Evolutionary conservation across 192 early-diverging fungal genomes (phyloP).

Genomic region (Rhizoclosmatium globosum): DNA sequence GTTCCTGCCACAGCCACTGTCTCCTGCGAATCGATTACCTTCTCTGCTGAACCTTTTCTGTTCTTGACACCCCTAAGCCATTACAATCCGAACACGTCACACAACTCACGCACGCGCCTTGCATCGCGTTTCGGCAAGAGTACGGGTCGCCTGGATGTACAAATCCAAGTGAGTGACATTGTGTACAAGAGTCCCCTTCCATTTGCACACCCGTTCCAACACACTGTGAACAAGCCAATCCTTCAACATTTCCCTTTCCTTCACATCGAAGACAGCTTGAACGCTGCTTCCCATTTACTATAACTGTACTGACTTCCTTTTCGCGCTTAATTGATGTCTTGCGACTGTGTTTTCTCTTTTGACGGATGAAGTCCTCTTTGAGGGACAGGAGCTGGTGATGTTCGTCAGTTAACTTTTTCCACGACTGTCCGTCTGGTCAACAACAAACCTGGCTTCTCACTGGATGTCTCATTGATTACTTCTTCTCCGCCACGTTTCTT

Average conservation of each 20-base stretch:
- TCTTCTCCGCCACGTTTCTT: background rate
- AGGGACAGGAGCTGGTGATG: no score
- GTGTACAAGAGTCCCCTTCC: constrained; percentile 10
- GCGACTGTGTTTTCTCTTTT: background rate
- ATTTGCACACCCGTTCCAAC: constrained; percentile 11
- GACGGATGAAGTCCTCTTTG: no score
- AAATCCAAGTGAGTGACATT: constrained; percentile 26
- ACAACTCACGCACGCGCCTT: background rate
- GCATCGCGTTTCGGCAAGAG: constrained; percentile 20
- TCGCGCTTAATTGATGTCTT: background rate
- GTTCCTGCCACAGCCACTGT: background rate
- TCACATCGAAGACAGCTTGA: background rate
- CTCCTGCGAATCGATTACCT: background rate
- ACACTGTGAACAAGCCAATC: background rate
- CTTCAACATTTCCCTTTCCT: background rate
- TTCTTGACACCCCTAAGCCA: background rate
- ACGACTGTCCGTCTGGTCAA: no score
- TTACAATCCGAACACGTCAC: background rate
- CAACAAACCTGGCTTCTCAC: background rate
- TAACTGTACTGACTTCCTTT: background rate
- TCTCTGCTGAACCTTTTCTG: background rate
- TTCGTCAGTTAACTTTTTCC: no score
- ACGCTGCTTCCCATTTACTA: background rate
- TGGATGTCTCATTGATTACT: background rate
- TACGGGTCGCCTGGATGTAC: constrained; percentile 25